Conservation (phyloP, 306 rosid species). For the Prunus campanulata region DNA sequence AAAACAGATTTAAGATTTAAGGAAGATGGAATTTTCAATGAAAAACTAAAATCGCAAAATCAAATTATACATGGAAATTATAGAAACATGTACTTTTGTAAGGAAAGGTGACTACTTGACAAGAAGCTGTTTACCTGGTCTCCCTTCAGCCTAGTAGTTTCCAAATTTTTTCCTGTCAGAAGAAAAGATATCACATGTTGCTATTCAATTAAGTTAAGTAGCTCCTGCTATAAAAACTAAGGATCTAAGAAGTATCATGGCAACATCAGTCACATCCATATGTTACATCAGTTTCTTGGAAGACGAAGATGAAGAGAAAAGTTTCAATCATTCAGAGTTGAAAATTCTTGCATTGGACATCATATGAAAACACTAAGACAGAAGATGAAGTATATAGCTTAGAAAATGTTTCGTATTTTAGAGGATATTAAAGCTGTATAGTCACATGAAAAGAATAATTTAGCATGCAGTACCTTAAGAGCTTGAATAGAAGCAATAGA, state of each 20-base stretch:
- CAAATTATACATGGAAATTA: neutral
- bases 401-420: too few relatives aligned
- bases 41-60: neutral
- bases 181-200: conserved; percentile 5
- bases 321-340: too few relatives aligned
- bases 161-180: neutral
- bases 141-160: neutral
- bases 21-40: neutral
- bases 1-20: conserved; percentile 3
- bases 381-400: too few relatives aligned
- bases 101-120: neutral
- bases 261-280: too few relatives aligned
- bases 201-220: neutral
- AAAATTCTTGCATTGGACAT: too few relatives aligned
- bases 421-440: too few relatives aligned
- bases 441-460: neutral
- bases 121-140: neutral
- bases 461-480: conserved; percentile 12
- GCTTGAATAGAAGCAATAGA: neutral
- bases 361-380: too few relatives aligned
- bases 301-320: too few relatives aligned
- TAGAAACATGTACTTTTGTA: too few relatives aligned
- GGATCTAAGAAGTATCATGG: neutral
- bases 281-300: too few relatives aligned
- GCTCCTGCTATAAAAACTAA: neutral